Conservation (phyloP, 2,329 filamentous ascomycete genomes). For the Blumeriella jaapii region DNA sequence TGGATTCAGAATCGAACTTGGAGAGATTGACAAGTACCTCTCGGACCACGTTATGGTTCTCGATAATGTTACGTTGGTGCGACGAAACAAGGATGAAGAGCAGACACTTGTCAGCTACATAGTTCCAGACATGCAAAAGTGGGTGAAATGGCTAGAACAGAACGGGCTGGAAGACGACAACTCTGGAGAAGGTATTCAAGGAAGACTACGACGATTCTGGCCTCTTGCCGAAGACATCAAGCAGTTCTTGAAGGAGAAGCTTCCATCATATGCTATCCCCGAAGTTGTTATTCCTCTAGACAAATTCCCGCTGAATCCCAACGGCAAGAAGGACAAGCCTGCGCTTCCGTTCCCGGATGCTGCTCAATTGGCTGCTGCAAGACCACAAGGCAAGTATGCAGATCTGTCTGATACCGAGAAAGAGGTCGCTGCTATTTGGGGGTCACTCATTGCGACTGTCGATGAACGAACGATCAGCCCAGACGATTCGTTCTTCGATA, state of each 20-base stretch:
- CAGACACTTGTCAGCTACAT: constrained; percentile 81
- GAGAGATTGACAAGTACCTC: constrained; percentile 81
- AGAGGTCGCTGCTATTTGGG: constrained; percentile 61
- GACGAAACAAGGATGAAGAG: constrained; percentile 76
- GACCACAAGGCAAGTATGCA: constrained; percentile 32
- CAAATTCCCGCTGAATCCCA: constrained; percentile 70
- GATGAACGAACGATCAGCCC: constrained; percentile 56
- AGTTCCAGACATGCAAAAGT: constrained; percentile 68
- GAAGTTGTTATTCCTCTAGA: constrained; percentile 62
- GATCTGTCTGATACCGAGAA: constrained; percentile 46
- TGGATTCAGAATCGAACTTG: constrained; percentile 89
- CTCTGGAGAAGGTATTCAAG: constrained; percentile 30
- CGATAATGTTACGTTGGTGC: constrained; percentile 76
- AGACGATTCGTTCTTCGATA: constrained; percentile 61
- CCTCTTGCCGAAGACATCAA: constrained; percentile 40
- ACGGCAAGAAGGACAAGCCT: constrained; percentile 73
- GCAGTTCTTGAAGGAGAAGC: constrained; percentile 57
- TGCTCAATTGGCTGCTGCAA: constrained; percentile 48
- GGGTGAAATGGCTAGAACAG: constrained; percentile 54
- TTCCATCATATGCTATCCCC: constrained; percentile 67
- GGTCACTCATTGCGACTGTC: constrained; percentile 53
- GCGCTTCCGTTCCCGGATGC: constrained; percentile 72
- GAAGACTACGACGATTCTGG: constrained; percentile 29
- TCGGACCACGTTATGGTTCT: constrained; percentile 63
- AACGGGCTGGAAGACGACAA: constrained; percentile 41